These are phyloP conservation scores for Kingdonia uniflora DNA, from an alignment of 164 flowering plant genomes.

Conservation along the genomic window DNA sequence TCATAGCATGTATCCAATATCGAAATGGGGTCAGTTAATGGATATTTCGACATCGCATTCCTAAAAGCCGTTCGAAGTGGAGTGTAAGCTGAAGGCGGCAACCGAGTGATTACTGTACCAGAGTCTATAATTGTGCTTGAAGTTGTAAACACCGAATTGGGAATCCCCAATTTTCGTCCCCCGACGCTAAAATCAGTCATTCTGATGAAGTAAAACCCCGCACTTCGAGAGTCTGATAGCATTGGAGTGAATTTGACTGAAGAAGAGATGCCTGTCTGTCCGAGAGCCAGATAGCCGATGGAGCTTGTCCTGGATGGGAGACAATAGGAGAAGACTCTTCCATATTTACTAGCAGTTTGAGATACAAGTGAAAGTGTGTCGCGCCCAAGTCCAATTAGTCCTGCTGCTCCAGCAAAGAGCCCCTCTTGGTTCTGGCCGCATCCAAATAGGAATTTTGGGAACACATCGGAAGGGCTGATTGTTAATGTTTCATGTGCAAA, in stretches of 20 bases:
- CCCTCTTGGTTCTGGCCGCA: conserved; percentile 39
- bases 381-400: conserved; percentile 36
- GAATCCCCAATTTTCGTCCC: neutral
- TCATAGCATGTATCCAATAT: conserved; percentile 67
- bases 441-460: conserved; percentile 30
- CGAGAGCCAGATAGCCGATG: conserved; percentile 37
- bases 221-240: neutral
- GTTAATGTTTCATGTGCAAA: conserved; percentile 28
- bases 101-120: conserved; percentile 48
- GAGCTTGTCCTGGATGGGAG: conserved; percentile 37
- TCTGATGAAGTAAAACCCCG: conserved; percentile 26
- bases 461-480: conserved; percentile 14
- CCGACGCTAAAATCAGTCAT: conserved; percentile 14
- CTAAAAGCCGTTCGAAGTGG: conserved; percentile 30
- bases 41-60: conserved; percentile 36
- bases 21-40: conserved; percentile 19
- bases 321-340: conserved; percentile 46
- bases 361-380: conserved; percentile 25
- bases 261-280: conserved; percentile 9
- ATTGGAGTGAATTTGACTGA: conserved; percentile 24
- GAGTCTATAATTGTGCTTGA: conserved; percentile 41
- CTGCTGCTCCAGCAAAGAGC: conserved; percentile 29
- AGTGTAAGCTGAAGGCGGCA: conserved; percentile 37
- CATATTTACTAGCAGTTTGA: conserved; percentile 22
- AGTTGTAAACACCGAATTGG: conserved; percentile 18